Conservation (phyloP, 2,329 filamentous ascomycete species). For the Phialemoniopsis sp. region DNA sequence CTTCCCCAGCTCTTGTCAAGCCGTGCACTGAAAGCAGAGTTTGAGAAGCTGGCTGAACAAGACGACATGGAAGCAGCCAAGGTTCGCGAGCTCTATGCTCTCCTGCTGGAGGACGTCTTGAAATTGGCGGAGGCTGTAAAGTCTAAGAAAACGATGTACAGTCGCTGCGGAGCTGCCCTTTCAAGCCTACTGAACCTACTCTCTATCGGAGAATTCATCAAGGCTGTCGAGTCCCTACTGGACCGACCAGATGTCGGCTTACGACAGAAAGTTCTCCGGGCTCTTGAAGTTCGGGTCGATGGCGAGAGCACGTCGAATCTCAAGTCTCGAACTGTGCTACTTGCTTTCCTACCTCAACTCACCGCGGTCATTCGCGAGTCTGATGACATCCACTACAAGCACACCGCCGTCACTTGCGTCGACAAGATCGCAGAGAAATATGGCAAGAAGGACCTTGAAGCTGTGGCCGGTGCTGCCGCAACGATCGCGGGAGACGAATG, state of each 20-base stretch:
- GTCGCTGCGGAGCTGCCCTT: conserved; percentile 64
- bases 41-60: conserved; percentile 50
- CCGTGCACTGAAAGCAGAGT: conserved; percentile 51
- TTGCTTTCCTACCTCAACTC: conserved; percentile 76
- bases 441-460: conserved; percentile 82
- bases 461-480: conserved; percentile 69
- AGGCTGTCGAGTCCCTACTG: conserved; percentile 78
- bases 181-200: conserved; percentile 79
- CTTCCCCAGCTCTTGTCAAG: conserved; percentile 56
- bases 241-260: conserved; percentile 70
- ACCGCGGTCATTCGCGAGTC: conserved; percentile 72
- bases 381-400: conserved; percentile 70
- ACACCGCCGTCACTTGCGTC: conserved; percentile 82
- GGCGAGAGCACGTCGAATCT: conserved; percentile 66
- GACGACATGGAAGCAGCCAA: conserved; percentile 65
- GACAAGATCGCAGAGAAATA: conserved; percentile 94
- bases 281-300: conserved; percentile 76
- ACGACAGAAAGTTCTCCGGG: conserved; percentile 73
- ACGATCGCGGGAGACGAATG: conserved; percentile 74
- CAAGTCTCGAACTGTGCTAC: conserved; percentile 63
- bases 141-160: conserved; percentile 48
- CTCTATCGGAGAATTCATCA: conserved; percentile 84
- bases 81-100: conserved; percentile 65
- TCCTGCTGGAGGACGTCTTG: conserved; percentile 62
- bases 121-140: conserved; percentile 63